Conservation (phyloP, 2,329 filamentous ascomycete species). For the Escovopsis sp. region DNA sequence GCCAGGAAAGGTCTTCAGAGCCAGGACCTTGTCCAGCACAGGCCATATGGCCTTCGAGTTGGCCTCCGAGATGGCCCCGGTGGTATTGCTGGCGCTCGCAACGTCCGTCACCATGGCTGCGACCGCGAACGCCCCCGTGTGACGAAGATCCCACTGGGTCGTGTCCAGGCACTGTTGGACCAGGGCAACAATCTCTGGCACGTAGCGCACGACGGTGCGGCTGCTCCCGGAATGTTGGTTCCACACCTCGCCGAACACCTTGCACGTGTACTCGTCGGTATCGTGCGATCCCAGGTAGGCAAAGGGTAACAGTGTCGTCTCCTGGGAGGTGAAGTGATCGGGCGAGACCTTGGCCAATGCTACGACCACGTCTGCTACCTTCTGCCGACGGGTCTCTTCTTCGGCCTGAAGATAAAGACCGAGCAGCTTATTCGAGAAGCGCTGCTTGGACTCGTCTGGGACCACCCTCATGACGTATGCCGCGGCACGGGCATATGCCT, state of each 20-base stretch:
- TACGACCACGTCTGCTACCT: constrained; percentile 70
- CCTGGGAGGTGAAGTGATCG: constrained; percentile 70
- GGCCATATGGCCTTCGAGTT: constrained; percentile 63
- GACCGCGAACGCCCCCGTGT: constrained; percentile 69
- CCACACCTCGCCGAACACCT: constrained; percentile 79
- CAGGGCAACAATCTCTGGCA: constrained; percentile 65
- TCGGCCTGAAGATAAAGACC: constrained; percentile 71
- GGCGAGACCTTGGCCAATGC: constrained; percentile 76
- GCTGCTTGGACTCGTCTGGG: constrained; percentile 31
- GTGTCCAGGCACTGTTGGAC: constrained; percentile 57
- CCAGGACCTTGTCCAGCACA: constrained; percentile 63
- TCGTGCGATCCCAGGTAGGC: constrained; percentile 82
- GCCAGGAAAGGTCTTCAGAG: constrained; percentile 81
- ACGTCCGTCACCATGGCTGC: constrained; percentile 59
- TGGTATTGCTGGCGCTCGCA: constrained; percentile 39
- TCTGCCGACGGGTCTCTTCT: constrained; percentile 58
- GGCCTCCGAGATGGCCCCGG: constrained; percentile 42
- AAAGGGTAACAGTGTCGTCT: constrained; percentile 66
- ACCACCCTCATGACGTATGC: constrained; percentile 65
- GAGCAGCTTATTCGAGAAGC: constrained; percentile 40
- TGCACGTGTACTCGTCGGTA: constrained; percentile 60
- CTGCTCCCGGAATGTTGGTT: constrained; percentile 76
- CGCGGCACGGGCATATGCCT: constrained; percentile 71
- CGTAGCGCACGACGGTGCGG: constrained; percentile 68
- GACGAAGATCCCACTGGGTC: constrained; percentile 79